These are phyloP conservation scores for Candida coleopterorum DNA, from an alignment of 805 yeast genomes.

Conservation along the genomic window DNA sequence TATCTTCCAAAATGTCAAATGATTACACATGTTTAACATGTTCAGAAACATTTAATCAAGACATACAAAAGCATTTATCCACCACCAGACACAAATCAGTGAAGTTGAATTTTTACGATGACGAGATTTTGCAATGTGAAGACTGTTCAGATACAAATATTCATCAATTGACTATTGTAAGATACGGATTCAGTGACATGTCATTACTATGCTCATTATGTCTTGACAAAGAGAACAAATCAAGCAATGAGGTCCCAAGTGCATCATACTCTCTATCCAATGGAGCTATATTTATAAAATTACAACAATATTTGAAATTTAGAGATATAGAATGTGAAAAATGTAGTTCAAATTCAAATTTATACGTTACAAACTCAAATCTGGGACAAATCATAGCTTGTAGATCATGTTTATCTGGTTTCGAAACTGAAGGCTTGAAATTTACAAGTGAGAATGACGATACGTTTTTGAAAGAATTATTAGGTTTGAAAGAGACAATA, in stretches of 20 bases:
- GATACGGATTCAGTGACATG: constrained; percentile 56
- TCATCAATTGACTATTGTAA: constrained; percentile 45
- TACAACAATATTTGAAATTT: constrained; percentile 44
- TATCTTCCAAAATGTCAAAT: constrained; percentile 3
- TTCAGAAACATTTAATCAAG: constrained; percentile 22
- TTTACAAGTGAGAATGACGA: constrained; percentile 45
- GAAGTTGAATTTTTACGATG: constrained; percentile 22
- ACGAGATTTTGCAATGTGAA: constrained; percentile 49
- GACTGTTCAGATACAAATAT: constrained; percentile 51
- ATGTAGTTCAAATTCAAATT: constrained; percentile 40
- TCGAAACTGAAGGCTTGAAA: constrained; percentile 7
- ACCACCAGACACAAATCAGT: constrained; percentile 51
- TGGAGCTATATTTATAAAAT: constrained; percentile 49
- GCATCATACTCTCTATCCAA: constrained; percentile 49
- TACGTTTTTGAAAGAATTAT: constrained; percentile 40
- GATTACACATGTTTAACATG: constrained; percentile 46
- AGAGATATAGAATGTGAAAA: constrained; percentile 46
- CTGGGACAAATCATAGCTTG: constrained; percentile 33
- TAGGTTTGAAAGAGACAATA: constrained; percentile 44
- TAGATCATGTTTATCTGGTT: constrained; percentile 34
- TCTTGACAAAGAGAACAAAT: constrained; percentile 26
- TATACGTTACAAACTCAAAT: constrained; percentile 26
- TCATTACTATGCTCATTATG: constrained; percentile 45
- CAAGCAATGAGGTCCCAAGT: constrained; percentile 35
- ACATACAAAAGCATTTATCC: constrained; percentile 49